Percentiles rank a stretch among this genome's conserved stretches.
Evolutionary conservation across 495 filamentous ascomycete species (phyloP).

Genomic region (Hamigera avellanea): DNA sequence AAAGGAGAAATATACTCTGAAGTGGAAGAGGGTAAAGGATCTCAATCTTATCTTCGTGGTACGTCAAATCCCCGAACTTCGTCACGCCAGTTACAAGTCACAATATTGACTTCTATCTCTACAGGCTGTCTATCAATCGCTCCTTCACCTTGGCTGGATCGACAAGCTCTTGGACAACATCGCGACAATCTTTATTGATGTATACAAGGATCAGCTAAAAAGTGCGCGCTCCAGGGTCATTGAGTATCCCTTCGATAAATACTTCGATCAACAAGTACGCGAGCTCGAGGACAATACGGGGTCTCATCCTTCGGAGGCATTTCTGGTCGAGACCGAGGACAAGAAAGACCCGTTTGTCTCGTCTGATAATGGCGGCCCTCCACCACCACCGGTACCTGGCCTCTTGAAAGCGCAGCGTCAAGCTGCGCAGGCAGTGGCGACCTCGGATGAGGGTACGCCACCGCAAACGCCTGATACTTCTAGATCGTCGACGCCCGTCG

Average conservation of each 20-base stretch:
- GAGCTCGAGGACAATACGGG: conserved; percentile 61
- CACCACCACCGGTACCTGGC: conserved; percentile 44
- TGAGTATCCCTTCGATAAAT: conserved; percentile 72
- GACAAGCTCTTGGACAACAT: conserved; percentile 94
- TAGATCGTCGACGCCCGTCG: conserved; percentile 62
- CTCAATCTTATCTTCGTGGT: conserved; percentile 94
- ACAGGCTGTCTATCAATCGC: conserved; percentile 92
- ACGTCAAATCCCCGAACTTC: conserved; percentile 16
- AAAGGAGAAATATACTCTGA: conserved; percentile 87
- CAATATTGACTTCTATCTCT: conserved; percentile 11
- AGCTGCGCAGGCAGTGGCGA: conserved; percentile 33
- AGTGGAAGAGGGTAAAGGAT: conserved; percentile 88
- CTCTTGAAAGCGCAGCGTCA: conserved; percentile 41
- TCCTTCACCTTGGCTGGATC: conserved; percentile 91
- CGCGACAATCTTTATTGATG: conserved; percentile 72
- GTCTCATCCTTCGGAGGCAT: conserved; percentile 18
- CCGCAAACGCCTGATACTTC: conserved; percentile 65
- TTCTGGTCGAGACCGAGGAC: conserved; percentile 15
- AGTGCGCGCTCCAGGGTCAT: conserved; percentile 66
- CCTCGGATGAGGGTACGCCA: conserved; percentile 46
- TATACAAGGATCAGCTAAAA: conserved; percentile 80
- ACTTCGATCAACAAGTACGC: conserved; percentile 84
- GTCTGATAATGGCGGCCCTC: conserved; percentile 39
- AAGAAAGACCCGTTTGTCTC: conserved; percentile 35
- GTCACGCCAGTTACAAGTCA: conserved; percentile 2